Percentiles rank a stretch among this genome's conserved stretches.
phyloP scores from a whole-genome alignment of 2,329 filamentous ascomycete species.

The Epichloe coenophiala region DNA sequence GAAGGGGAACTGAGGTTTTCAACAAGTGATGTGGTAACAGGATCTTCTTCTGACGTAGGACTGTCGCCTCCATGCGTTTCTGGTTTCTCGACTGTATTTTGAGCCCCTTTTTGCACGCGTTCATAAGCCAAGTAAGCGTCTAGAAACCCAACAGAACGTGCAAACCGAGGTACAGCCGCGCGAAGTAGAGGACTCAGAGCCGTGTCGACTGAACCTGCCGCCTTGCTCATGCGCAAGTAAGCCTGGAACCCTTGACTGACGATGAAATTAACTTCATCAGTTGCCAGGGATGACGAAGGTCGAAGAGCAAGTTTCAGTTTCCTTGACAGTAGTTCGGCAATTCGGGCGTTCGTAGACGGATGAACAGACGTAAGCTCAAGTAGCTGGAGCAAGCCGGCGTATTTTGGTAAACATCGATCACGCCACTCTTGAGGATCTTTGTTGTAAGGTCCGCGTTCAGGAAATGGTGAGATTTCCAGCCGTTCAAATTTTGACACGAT shows the following conservation, averaged over 20 bases:
- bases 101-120: slow-evolving; percentile 14
- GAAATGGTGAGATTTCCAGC: slow-evolving; percentile 50
- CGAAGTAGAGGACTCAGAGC: slow-evolving; percentile 53
- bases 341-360: slow-evolving; percentile 51
- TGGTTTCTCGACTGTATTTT: slow-evolving; percentile 9
- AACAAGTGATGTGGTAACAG: slow-evolving; percentile 51
- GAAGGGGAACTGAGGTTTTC: slow-evolving; percentile 64
- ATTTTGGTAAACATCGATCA: slow-evolving; percentile 50
- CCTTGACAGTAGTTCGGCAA: slow-evolving; percentile 50
- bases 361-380: slow-evolving; percentile 49
- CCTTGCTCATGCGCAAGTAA: slow-evolving; percentile 52
- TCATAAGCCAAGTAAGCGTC: slow-evolving; percentile 48
- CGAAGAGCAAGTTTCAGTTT: slow-evolving; percentile 53
- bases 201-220: slow-evolving; percentile 42
- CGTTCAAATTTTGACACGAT: slow-evolving; percentile 57
- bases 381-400: slow-evolving; percentile 52
- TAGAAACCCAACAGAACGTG: slow-evolving; percentile 51
- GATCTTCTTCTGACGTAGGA: slow-evolving; percentile 36
- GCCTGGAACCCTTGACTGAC: slow-evolving; percentile 62
- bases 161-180: slow-evolving; percentile 52
- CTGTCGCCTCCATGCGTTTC: slow-evolving; percentile 28
- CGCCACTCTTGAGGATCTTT: slow-evolving; percentile 50
- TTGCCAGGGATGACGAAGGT: slow-evolving; percentile 43
- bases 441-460: slow-evolving; percentile 47
- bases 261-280: slow-evolving; percentile 57